Base-by-base conservation (phyloP, 1,139 yeast species). In the Blastobotrys capitulatus region DNA sequence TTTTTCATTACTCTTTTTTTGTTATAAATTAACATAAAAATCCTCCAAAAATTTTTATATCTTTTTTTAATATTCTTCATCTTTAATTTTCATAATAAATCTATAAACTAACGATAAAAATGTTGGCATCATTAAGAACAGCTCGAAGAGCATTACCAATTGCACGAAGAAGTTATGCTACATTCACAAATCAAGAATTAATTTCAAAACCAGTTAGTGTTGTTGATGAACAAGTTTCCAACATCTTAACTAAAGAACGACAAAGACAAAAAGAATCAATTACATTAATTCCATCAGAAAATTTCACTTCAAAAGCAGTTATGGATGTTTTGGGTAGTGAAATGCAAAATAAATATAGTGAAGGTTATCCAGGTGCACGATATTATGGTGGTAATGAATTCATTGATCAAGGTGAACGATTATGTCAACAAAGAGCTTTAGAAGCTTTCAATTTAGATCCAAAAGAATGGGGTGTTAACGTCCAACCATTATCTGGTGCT, bases 291-390 rank as follows among this genome's bases (percentile, higher is more conserved):
- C 96, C 98, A 34, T 86, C 96, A 50, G 98, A 92, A 74, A 92
- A 92, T 72, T 92, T 90, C 79, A 92, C 98, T 58, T 86, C 97
- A 58, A 86, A 89, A 58, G 85, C 97, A 36, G 98, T 92, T 41
- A 87, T 90, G 72, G 97, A 92, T 70, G 95, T 95, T 49, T 80
- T 92, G 68, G 97, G 97, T 67, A 86, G 97, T 53, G 96, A 95
- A 65, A 88, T 92, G 96, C 86, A 90, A 67, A 90, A 90, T 78
- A 90, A 90, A 76, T 90, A 90, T 72, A 88, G 96, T n/a, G 97
- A 90, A 73, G 97, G 97, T 52, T 90, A 90, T 71, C 97, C 97
- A 43, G 96, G 96, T 55, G 96, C 89, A 62, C 82, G 97, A 69
- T 90, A 90, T 73, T 90, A 90, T 65, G 97, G 97, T 67, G 97